Base-by-base conservation (phyloP, 1,284 basidiomycete genomes). In the Coriolopsis trogii region DNA sequence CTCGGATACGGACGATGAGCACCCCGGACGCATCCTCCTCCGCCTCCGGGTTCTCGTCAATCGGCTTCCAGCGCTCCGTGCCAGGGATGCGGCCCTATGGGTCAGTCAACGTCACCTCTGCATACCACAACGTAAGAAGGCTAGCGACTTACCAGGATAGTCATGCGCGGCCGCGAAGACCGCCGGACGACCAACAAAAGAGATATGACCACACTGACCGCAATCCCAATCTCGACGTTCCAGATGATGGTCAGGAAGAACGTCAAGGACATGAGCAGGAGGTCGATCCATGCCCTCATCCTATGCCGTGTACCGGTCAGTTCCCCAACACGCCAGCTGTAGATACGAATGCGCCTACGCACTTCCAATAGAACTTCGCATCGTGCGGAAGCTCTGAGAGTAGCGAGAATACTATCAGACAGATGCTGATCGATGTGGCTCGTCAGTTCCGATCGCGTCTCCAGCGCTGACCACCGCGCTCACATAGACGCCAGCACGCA, bases 381-480 rank as follows among this genome's bases (percentile, higher is more conserved):
- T 96, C 94, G 58, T 95, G 88, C 0, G 95, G 95, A 0, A 87
- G 83, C 70, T 97, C 93, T 0, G 79, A 80, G n/a, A 97, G 75
- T 38, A 97, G 81, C 26, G 85, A 82, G 65, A 89, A 92, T 5
- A 94, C 92, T 20, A 97, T 88, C 34, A 96, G 72, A 52, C 82
- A 83, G 53, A 94, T 89, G 50, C 88, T 91, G 56, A 30, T 29
- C n/a, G n/a, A n/a, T n/a, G n/a, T n/a, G n/a, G n/a, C n/a, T n/a
- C n/a, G n/a, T n/a, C n/a, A n/a, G n/a, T n/a, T n/a, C n/a, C n/a
- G n/a, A n/a, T n/a, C n/a, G n/a, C n/a, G n/a, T n/a, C n/a, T n/a
- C n/a, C n/a, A n/a, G 53, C 39, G 18, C 24, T 29, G 12, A 28
- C 13, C 26, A 23, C 26, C 1, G 42, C 2, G 75, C 84, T 51